A percentile compares a stretch with the other conserved stretches of the same genome.
These are phyloP conservation scores for Schizosaccharomyces pombe DNA, from an alignment of 805 yeast species.

Conservation along the genomic window ASM294v3 CU329670.1:4006001-4006500, in stretches of 20 bases:
- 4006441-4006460: constrained; percentile 48
- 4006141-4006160: constrained; percentile 62
- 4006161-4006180: constrained; percentile 51
- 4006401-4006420: constrained; percentile 54
- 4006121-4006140: constrained; percentile 72
- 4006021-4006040: constrained; percentile 97
- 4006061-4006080: constrained; percentile 98
- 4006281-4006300: constrained; percentile 58
- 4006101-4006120: constrained; percentile 67
- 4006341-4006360: constrained; percentile 85
- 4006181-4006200: constrained; percentile 59
- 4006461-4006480: constrained; percentile 57
- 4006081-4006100: constrained; percentile 86
- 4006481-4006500: constrained; percentile 73
- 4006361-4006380: constrained; percentile 71
- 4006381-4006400: constrained; percentile 69
- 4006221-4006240: constrained; percentile 79
- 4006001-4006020: constrained; percentile 90
- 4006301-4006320: constrained; percentile 77
- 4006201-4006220: constrained; percentile 76
- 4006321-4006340: constrained; percentile 69
- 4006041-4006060: constrained; percentile 76
- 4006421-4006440: constrained; percentile 75
- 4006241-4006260: constrained; percentile 81
- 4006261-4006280: constrained; percentile 71